Evolutionary conservation across 352 stramenopile genomes (phyloP).

Genomic region (Phytopythium aichiense): DNA sequence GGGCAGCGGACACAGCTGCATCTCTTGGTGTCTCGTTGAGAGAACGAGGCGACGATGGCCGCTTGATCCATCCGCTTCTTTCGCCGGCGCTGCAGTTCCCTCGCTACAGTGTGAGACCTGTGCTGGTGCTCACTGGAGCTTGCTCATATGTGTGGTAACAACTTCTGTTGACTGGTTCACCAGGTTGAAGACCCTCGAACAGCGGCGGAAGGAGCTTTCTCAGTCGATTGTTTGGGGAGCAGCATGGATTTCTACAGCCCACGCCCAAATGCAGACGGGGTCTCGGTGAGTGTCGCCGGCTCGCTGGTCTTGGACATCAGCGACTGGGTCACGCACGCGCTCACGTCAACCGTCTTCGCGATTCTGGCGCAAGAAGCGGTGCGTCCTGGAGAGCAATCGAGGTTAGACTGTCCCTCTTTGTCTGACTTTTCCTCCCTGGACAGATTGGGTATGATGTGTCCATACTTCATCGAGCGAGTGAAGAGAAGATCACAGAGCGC

Average conservation of each 20-base stretch:
- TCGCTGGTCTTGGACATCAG: slow-evolving; percentile 26
- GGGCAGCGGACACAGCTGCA: slow-evolving; percentile 23
- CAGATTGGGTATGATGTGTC: slow-evolving; percentile 30
- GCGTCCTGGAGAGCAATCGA: background rate
- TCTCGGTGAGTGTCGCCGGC: slow-evolving; percentile 13
- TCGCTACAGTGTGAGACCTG: slow-evolving; percentile 17
- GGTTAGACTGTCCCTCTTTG: background rate
- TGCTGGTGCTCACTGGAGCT: background rate
- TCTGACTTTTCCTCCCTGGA: background rate
- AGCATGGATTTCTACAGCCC: slow-evolving; percentile 14
- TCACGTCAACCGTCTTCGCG: slow-evolving; percentile 29
- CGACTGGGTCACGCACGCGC: slow-evolving; percentile 36
- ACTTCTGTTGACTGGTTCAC: no score
- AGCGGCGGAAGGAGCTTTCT: slow-evolving; percentile 14
- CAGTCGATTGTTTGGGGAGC: slow-evolving; percentile 8
- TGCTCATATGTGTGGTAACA: background rate
- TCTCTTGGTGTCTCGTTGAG: slow-evolving; percentile 11
- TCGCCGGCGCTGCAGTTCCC: slow-evolving; percentile 22
- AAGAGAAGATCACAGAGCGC: slow-evolving; percentile 16
- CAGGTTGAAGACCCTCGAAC: slow-evolving; percentile 28
- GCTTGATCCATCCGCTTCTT: slow-evolving; percentile 34
- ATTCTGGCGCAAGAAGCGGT: slow-evolving; percentile 47
- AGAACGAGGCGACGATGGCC: slow-evolving; percentile 18
- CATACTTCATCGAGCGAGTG: slow-evolving; percentile 7
- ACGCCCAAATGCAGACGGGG: slow-evolving; percentile 8